phyloP scores from a whole-genome alignment of 2,329 filamentous ascomycete species.

The Pseudogymnoascus sp. region DNA sequence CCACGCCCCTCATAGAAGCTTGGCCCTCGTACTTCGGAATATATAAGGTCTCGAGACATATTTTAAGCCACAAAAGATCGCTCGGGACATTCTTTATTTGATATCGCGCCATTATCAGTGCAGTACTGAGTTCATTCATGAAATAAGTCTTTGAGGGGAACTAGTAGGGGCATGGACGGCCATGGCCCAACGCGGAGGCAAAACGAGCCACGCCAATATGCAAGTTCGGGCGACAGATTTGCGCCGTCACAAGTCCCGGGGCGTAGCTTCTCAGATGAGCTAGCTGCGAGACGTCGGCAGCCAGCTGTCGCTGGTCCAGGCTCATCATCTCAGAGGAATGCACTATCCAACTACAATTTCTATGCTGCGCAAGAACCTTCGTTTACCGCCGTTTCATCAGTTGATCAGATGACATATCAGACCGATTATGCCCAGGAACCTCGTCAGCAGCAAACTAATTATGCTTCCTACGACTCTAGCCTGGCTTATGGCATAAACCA shows the following conservation, averaged over 20 bases:
- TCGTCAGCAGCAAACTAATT: background rate
- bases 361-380: background rate
- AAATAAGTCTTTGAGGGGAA: background rate
- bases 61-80: background rate
- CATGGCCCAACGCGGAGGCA: constrained; percentile 7
- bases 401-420: background rate
- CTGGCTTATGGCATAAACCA: background rate
- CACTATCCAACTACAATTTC: background rate
- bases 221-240: background rate
- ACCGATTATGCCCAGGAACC: background rate
- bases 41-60: background rate
- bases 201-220: background rate
- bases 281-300: background rate
- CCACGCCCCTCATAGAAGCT: background rate
- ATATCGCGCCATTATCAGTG: background rate
- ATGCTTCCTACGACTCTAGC: background rate
- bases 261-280: background rate
- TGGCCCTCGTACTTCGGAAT: background rate
- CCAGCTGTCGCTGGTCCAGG: background rate
- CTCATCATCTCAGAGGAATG: background rate
- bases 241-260: background rate
- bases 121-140: background rate
- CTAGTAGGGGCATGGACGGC: constrained; percentile 5
- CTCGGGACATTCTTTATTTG: background rate
- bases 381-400: background rate